Base-by-base conservation (phyloP, 805 yeast species). In the Pichia occidentalis region DNA sequence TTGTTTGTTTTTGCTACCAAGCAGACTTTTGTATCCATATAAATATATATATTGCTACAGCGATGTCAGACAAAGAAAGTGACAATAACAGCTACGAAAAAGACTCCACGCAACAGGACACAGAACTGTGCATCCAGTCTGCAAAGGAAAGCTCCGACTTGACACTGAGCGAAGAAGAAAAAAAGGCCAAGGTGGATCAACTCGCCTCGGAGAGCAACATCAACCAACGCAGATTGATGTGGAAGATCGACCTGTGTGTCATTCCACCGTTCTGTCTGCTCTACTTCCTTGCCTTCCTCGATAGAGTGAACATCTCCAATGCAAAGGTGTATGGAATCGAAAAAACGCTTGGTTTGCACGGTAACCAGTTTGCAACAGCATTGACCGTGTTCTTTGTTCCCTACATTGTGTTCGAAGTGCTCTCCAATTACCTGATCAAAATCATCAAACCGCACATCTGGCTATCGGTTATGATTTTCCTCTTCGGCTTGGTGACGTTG, bases 251-350 rank as follows among this genome's bases (percentile, higher is more conserved):
- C 51, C 36, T 74, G 1, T 74, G 84, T 44, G 77, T 84, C 27
- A 77, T 83, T 25, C 86, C 90, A 4, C 77, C 86, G n/a, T 79
- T 84, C 46, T 75, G 86, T 53, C 52, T 82, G 22, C 65, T 85
- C 29, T 84, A 85, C 53, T 74, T 85, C 56, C 67, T 84, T 44
- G 80, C 90, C 1, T 84, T 84, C 54, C 61, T 85, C 51, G 94
- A 85, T 56, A 68, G 94, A 58, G 88, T 84, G 44, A 85, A 84
- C 59, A 81, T 85, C 42, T 76, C 88, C 21, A 84, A 85, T 57
- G 94, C 94, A 8, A 75, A 75, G 43, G 73, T 80, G 37, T 83
- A 82, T 53, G 86, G 86, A 10, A 64, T 85, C 63, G 67, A 67
- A 19, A 57, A 51, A 2, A 81, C 77, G 39, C 58, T 85, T 28